Evolutionary conservation across 192 early-diverging fungal genomes (phyloP).

Genomic region (Backusella tarrabulga): DNA sequence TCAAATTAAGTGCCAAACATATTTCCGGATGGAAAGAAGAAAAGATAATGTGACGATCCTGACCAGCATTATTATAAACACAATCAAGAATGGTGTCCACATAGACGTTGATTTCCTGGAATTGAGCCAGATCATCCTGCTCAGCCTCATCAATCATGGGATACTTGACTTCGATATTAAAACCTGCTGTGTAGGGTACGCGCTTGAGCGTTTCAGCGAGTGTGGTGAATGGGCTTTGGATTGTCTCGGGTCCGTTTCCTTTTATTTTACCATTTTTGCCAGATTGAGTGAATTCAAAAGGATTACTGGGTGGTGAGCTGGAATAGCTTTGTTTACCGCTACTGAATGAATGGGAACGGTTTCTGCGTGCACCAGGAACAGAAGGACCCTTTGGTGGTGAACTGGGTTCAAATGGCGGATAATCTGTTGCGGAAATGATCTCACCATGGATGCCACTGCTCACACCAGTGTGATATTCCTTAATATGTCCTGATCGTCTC

Average conservation of each 20-base stretch:
- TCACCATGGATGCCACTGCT: slow-evolving; percentile 24
- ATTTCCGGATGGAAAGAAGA: slow-evolving; percentile 92
- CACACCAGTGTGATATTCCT: slow-evolving; percentile 38
- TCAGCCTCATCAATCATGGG: slow-evolving; percentile 92
- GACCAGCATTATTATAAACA: slow-evolving; percentile 59
- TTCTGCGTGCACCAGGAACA: slow-evolving; percentile 21
- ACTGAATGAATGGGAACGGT: slow-evolving; percentile 48
- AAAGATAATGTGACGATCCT: slow-evolving; percentile 79
- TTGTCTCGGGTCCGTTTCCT: slow-evolving; percentile 76
- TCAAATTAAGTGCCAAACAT: slow-evolving; percentile 79
- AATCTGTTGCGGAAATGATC: slow-evolving; percentile 17
- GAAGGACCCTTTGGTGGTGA: background rate
- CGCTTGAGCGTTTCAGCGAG: slow-evolving; percentile 74
- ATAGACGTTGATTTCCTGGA: slow-evolving; percentile 83
- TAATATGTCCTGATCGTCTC: slow-evolving; percentile 45
- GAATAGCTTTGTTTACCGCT: background rate
- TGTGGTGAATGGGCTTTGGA: slow-evolving; percentile 87
- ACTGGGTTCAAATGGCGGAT: background rate
- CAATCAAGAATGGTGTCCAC: slow-evolving; percentile 82
- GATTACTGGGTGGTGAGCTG: background rate
- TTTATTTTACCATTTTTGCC: slow-evolving; percentile 53
- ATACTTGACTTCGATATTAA: slow-evolving; percentile 97
- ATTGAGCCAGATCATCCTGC: slow-evolving; percentile 60
- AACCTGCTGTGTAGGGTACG: slow-evolving; percentile 75
- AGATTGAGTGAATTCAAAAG: slow-evolving; percentile 23